phyloP scores from a whole-genome alignment of 805 yeast genomes.

The Danielia reshetovae region DNA sequence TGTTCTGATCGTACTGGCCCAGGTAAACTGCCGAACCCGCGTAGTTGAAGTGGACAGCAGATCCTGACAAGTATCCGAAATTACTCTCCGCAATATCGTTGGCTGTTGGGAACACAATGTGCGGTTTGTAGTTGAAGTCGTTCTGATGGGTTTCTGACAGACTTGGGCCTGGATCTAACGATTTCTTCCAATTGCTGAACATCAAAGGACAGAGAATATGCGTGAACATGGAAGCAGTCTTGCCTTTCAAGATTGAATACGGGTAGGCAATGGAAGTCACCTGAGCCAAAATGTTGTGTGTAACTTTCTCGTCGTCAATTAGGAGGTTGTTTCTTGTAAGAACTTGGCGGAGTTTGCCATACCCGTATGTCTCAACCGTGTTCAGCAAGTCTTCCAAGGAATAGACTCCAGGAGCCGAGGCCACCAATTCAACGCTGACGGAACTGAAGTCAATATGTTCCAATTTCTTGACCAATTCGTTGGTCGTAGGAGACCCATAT shows the following conservation, averaged over 20 bases:
- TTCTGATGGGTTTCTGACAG: constrained; percentile 20
- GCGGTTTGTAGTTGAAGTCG: constrained; percentile 26
- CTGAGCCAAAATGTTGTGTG: constrained; percentile 39
- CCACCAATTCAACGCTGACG: constrained; percentile 50
- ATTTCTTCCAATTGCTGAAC: constrained; percentile 22
- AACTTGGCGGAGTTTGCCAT: constrained; percentile 43
- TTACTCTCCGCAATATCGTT: constrained; percentile 35
- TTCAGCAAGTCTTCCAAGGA: constrained; percentile 11
- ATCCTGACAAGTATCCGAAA: constrained; percentile 48
- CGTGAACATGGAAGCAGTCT: constrained; percentile 40
- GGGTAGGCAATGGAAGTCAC: constrained; percentile 50
- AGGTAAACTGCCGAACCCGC: constrained; percentile 17
- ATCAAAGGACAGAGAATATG: constrained; percentile 47
- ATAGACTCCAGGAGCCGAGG: constrained; percentile 48
- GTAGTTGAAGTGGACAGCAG: constrained; percentile 46
- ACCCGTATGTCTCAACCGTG: constrained; percentile 39
- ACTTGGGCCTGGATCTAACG: constrained; percentile 24
- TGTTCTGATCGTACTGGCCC: constrained; percentile 37
- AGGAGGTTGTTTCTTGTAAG: constrained; percentile 32
- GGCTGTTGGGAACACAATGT: constrained; percentile 43
- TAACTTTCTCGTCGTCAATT: constrained; percentile 10
- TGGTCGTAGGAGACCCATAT: constrained; percentile 33
- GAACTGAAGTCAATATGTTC: constrained; percentile 40
- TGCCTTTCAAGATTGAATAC: constrained; percentile 18
- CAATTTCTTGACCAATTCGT: constrained; percentile 25